These are phyloP conservation scores for Leccinum rimulosum DNA, from an alignment of 768 basidiomycete genomes.

Conservation along the genomic window DNA sequence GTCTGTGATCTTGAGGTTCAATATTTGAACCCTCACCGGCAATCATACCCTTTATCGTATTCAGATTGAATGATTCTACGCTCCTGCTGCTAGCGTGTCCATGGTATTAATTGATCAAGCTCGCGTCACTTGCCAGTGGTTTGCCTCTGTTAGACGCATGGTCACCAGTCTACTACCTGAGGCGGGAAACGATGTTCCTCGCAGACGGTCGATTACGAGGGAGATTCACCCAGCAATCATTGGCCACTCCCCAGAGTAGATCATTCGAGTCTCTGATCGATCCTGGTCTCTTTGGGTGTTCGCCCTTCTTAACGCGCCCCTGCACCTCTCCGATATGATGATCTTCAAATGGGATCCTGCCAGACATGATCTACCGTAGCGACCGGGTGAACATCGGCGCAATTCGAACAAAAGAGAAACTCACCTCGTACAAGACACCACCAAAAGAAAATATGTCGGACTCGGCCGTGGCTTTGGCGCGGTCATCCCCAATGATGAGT, in stretches of 20 bases:
- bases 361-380: slow-evolving; percentile 18
- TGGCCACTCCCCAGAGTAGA: slow-evolving; percentile 13
- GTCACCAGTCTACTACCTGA: not conserved
- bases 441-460: slow-evolving; percentile 30
- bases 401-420: not conserved
- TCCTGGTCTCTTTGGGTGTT: slow-evolving; percentile 8
- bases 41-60: too few species aligned
- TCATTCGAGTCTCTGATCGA: slow-evolving; percentile 4
- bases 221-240: slow-evolving; percentile 9
- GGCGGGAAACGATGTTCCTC: not conserved
- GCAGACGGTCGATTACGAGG: slow-evolving; percentile 17
- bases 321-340: not conserved
- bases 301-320: not conserved
- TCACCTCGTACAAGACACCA: slow-evolving; percentile 32
- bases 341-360: slow-evolving; percentile 14
- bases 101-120: not conserved
- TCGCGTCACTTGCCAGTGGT: not conserved
- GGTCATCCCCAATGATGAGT: slow-evolving; percentile 9
- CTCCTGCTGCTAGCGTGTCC: too few species aligned
- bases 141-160: too few species aligned
- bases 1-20: too few species aligned
- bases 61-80: too few species aligned
- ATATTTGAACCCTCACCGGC: too few species aligned
- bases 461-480: slow-evolving; percentile 8
- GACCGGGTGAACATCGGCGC: not conserved